Percentiles rank a stretch among this genome's conserved stretches.
Evolutionary conservation across 768 basidiomycete species (phyloP).

Genomic region (Lactarius tabidus): DNA sequence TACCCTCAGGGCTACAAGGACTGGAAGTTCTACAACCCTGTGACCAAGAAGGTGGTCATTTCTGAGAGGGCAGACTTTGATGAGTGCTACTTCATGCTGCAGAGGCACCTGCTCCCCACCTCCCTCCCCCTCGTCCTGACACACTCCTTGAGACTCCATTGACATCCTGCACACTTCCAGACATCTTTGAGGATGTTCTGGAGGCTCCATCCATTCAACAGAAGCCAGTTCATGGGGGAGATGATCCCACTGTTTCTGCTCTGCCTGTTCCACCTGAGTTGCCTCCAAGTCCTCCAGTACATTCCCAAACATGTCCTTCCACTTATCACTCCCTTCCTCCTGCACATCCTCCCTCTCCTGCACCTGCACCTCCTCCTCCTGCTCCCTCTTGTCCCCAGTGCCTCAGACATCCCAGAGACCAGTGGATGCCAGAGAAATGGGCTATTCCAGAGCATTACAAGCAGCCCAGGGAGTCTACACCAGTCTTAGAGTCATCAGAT

Average conservation of each 20-base stretch:
- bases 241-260: not conserved
- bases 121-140: not conserved
- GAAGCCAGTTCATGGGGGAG: not conserved
- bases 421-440: not conserved
- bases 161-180: not conserved
- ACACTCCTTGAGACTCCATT: not conserved
- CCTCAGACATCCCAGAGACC: not conserved
- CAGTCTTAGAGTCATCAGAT: not conserved
- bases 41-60: conserved; percentile 13
- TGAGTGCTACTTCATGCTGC: conserved; percentile 13
- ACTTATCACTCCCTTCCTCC: not conserved
- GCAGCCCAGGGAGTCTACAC: not conserved
- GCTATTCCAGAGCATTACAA: not conserved
- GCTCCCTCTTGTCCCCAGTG: not conserved
- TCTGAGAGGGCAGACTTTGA: conserved; percentile 20
- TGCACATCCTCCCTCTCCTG: not conserved
- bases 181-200: not conserved
- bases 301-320: not conserved
- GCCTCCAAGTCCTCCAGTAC: not conserved
- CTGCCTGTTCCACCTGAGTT: not conserved
- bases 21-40: conserved; percentile 33
- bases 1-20: conserved; percentile 35
- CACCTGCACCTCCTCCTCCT: not conserved
- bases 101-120: not conserved
- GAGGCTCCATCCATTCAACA: not conserved